A percentile compares a stretch with the other conserved stretches of the same genome.
Conservation (phyloP, 352 stramenopile species). For the Pythium brachiatum region DNA sequence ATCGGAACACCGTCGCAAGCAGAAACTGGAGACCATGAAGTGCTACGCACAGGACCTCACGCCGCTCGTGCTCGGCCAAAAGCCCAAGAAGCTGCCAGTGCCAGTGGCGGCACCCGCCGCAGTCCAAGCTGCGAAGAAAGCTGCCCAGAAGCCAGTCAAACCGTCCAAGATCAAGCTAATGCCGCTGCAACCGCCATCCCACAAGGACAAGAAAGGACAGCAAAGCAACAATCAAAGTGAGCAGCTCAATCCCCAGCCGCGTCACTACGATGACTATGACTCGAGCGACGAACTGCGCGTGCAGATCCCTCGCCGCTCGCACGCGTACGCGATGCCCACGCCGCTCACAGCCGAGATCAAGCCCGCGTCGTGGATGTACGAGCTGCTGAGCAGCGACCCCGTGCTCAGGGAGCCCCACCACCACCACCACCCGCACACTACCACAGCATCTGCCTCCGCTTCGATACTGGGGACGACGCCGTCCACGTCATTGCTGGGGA, state of each 20-base stretch:
- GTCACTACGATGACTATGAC: slow-evolving; percentile 24
- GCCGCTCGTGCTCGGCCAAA: slow-evolving; percentile 47
- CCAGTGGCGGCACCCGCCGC: slow-evolving; percentile 1
- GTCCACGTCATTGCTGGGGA: too few relatives aligned
- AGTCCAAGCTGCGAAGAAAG: background rate
- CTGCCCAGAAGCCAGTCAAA: too few relatives aligned
- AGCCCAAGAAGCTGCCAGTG: slow-evolving; percentile 42
- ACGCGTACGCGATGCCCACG: slow-evolving; percentile 6
- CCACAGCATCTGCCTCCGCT: background rate
- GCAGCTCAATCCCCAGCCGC: slow-evolving; percentile 25
- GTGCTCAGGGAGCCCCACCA: background rate
- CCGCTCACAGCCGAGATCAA: slow-evolving; percentile 65
- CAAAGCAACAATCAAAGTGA: slow-evolving; percentile 10
- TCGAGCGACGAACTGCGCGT: background rate
- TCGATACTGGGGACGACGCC: too few relatives aligned
- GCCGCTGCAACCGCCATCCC: too few relatives aligned
- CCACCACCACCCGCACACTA: background rate
- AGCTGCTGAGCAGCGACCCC: slow-evolving; percentile 32
- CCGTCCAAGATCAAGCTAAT: too few relatives aligned
- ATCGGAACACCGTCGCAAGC: slow-evolving; percentile 33
- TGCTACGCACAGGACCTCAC: slow-evolving; percentile 70
- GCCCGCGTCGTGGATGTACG: slow-evolving; percentile 49
- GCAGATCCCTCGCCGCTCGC: too few relatives aligned
- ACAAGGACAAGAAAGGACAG: slow-evolving; percentile 3
- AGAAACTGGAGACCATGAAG: slow-evolving; percentile 31